Base-by-base conservation (phyloP, 345 rosid genomes). In the Arabis alpina region DNA sequence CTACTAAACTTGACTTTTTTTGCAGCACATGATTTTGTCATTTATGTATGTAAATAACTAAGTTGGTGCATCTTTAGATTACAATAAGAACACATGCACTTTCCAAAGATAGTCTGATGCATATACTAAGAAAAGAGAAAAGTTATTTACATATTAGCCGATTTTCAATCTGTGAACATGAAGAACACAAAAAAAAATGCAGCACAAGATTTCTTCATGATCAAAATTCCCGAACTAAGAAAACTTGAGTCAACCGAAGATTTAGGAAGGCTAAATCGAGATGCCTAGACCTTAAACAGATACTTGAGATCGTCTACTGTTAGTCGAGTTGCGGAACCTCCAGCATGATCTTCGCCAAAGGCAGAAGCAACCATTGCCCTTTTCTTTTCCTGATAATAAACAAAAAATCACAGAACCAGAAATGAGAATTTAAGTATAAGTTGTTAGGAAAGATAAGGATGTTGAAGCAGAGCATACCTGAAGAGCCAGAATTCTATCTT, bases 361-460 rank as follows among this genome's bases (percentile, higher is more conserved):
- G 97, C 97, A 72, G 96, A 89, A 3, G 97, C 96, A 61, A 94
- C 96, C 97, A 94, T 89, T 78, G 78, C 88, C 74, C 96, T 81
- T 85, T 94, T 91, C n/a, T 88, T 90, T 24, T 94, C 99, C 97
- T 94, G 79, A 68, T 80, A 52, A 52, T 61, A 10, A 45, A 8
- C 23, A 14, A 62, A 11, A 28, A 43, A 54, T 28, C 50, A 63
- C 49, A 75, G 61, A 32, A 10, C 52, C 60, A 72, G 39, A 66
- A 37, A 58, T 43, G 24, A 52, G 57, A 66, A 27, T 5, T 28
- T 47, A 52, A 40, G 32, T 66, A 58, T 39, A 40, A 64, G 53
- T 51, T 19, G 10, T 6, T 59, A 51, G 68, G 16, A 50, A 32
- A 41, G 4, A 25, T 6, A 16, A 47, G 64, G 23, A 71, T 56